Conservation (phyloP, 2,329 filamentous ascomycete genomes). For the Cytospora leucostoma region DNA sequence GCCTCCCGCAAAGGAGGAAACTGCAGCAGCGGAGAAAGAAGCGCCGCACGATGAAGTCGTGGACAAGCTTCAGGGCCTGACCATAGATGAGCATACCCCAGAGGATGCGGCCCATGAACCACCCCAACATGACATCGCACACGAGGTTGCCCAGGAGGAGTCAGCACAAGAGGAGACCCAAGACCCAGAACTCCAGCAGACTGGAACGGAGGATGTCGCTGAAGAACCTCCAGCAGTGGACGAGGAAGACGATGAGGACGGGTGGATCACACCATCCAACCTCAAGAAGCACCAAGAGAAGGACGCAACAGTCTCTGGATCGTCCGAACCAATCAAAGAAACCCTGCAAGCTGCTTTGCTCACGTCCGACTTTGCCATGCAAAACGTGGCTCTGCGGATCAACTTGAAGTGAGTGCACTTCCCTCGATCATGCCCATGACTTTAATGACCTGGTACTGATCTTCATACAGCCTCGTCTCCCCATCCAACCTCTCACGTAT, state of each 20-base stretch:
- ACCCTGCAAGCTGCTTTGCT: conserved; percentile 86
- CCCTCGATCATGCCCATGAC: not conserved
- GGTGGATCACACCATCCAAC: conserved; percentile 95
- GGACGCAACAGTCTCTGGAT: conserved; percentile 53
- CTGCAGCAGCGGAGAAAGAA: conserved; percentile 22
- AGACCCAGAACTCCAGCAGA: conserved; percentile 33
- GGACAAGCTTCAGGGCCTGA: conserved; percentile 31
- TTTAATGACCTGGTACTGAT: not conserved
- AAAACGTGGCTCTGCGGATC: conserved; percentile 93
- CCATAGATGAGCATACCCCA: conserved; percentile 1
- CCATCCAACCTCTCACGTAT: conserved; percentile 73
- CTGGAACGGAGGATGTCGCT: conserved; percentile 33
- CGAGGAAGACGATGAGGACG: conserved; percentile 60
- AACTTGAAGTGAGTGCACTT: conserved; percentile 60
- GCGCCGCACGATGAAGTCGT: conserved; percentile 30
- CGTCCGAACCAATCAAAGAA: conserved; percentile 55
- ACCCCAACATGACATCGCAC: conserved; percentile 24
- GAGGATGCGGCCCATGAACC: not conserved
- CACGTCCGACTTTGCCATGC: conserved; percentile 96
- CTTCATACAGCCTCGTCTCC: conserved; percentile 67
- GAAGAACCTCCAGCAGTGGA: conserved; percentile 44
- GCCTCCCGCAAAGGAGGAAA: conserved; percentile 51
- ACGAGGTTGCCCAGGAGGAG: conserved; percentile 14
- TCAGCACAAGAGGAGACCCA: conserved; percentile 31
- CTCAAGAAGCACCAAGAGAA: conserved; percentile 79